Conservation (phyloP, 1,284 basidiomycete genomes). For the Amylostereum chailletii region DNA sequence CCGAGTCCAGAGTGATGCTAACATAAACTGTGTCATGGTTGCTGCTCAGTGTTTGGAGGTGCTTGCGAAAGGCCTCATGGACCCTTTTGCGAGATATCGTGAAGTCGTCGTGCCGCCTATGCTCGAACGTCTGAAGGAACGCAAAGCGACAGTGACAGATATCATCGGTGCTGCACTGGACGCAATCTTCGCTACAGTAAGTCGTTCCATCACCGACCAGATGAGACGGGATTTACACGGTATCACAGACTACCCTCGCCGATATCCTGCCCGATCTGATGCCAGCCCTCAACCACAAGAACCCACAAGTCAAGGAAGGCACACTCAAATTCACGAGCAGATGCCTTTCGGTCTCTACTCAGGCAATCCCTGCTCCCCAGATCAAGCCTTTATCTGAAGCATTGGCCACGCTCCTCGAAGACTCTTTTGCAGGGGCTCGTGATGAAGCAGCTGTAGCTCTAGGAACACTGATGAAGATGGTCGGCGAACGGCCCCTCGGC, state of each 20-base stretch:
- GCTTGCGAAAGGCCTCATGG: constrained; percentile 77
- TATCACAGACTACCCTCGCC: constrained; percentile 60
- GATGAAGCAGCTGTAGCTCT: constrained; percentile 84
- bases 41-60: constrained; percentile 84
- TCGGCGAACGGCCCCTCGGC: constrained; percentile 90
- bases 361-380: constrained; percentile 66
- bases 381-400: constrained; percentile 82
- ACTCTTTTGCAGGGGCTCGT: constrained; percentile 86
- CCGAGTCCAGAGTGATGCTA: constrained; percentile 85
- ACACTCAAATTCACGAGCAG: constrained; percentile 85
- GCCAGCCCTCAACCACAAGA: constrained; percentile 79
- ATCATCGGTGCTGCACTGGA: constrained; percentile 84
- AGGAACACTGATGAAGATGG: constrained; percentile 93
- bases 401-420: constrained; percentile 74
- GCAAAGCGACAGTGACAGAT: constrained; percentile 88
- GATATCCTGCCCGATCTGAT: constrained; percentile 86
- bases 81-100: constrained; percentile 68
- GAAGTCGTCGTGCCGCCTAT: constrained; percentile 72
- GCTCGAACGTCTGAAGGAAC: constrained; percentile 90
- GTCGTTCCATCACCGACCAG: constrained; percentile 14
- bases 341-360: constrained; percentile 64
- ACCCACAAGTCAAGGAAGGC: constrained; percentile 95
- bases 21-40: constrained; percentile 91
- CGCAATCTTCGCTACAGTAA: constrained; percentile 80
- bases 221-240: constrained; percentile 11